Evolutionary conservation across 1,139 yeast species (phyloP).

Genomic region (Zygoascus hellenicus): DNA sequence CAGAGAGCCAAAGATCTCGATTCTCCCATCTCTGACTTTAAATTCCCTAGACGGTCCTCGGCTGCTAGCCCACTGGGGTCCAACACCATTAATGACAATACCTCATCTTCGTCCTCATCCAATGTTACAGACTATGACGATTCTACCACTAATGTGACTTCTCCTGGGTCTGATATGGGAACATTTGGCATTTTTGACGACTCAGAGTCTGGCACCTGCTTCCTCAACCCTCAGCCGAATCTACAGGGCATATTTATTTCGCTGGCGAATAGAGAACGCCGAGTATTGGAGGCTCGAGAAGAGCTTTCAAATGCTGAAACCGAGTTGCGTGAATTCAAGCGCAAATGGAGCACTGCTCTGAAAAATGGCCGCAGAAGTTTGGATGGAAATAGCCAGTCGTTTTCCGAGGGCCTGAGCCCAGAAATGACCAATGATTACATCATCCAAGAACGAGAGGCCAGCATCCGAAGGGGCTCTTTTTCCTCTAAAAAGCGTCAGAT

Average conservation of each 20-base stretch:
- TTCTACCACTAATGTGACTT: slow-evolving; percentile 9
- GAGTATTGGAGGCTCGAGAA: slow-evolving; percentile 34
- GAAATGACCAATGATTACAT: neutral
- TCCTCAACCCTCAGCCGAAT: slow-evolving; percentile 23
- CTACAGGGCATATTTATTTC: slow-evolving; percentile 32
- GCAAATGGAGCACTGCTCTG: slow-evolving; percentile 24
- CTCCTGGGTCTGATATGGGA: slow-evolving; percentile 7
- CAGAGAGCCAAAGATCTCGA: neutral
- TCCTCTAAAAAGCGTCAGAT: neutral
- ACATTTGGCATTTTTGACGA: slow-evolving; percentile 1
- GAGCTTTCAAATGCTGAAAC: slow-evolving; percentile 26
- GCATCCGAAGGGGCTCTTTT: neutral
- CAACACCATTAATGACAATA: neutral
- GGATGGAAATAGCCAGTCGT: neutral
- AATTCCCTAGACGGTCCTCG: slow-evolving; percentile 2
- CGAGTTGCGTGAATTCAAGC: slow-evolving; percentile 24
- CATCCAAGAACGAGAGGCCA: neutral
- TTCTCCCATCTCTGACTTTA: neutral
- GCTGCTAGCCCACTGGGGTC: neutral
- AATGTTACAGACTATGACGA: slow-evolving; percentile 12
- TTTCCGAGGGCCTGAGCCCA: neutral
- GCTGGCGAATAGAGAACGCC: slow-evolving; percentile 35
- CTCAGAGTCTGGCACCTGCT: slow-evolving; percentile 19
- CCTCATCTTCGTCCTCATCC: slow-evolving; percentile 5
- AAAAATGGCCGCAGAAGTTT: slow-evolving; percentile 1